A percentile compares a stretch with the other conserved stretches of the same genome.
These are phyloP conservation scores for Eleusine indica DNA, from an alignment of 176 grass and related monocot genomes.

Conservation along the genomic window DNA sequence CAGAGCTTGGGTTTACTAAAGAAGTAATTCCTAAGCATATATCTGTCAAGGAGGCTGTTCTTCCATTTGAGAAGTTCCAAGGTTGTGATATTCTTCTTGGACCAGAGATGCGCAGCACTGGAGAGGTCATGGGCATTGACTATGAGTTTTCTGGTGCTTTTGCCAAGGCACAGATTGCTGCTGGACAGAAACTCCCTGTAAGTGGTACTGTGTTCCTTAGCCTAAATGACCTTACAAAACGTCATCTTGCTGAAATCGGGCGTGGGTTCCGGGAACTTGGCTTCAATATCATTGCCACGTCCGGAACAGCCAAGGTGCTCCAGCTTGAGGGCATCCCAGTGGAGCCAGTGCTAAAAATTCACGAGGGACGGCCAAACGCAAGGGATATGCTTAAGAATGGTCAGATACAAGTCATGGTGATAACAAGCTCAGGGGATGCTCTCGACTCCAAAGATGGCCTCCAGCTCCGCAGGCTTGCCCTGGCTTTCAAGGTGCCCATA, in stretches of 20 bases:
- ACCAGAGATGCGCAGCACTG: slow-evolving; percentile 98
- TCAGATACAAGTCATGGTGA: slow-evolving; percentile 93
- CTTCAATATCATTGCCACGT: slow-evolving; percentile 85
- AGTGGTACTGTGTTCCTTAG: slow-evolving; percentile 86
- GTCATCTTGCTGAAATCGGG: slow-evolving; percentile 77
- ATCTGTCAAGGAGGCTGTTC: slow-evolving; percentile 94
- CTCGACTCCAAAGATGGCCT: slow-evolving; percentile 87
- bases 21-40: slow-evolving; percentile 95
- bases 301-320: slow-evolving; percentile 86
- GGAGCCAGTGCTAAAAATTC: slow-evolving; percentile 91
- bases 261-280: slow-evolving; percentile 72
- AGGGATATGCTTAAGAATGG: slow-evolving; percentile 91
- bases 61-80: slow-evolving; percentile 99
- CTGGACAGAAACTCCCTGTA: slow-evolving; percentile 83
- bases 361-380: slow-evolving; percentile 86
- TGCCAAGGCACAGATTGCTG: slow-evolving; percentile 97
- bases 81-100: slow-evolving; percentile 98
- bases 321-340: slow-evolving; percentile 78
- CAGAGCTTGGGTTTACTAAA: slow-evolving; percentile 78
- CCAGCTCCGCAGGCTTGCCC: slow-evolving; percentile 80
- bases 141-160: slow-evolving; percentile 88
- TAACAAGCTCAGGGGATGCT: slow-evolving; percentile 91
- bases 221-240: slow-evolving; percentile 88
- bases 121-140: slow-evolving; percentile 98
- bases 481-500: slow-evolving; percentile 88